Evolutionary conservation across 345 rosid genomes (phyloP), one percentile per base, ranked within the genome.

Genomic region (Linum usitatissimum): DNA sequence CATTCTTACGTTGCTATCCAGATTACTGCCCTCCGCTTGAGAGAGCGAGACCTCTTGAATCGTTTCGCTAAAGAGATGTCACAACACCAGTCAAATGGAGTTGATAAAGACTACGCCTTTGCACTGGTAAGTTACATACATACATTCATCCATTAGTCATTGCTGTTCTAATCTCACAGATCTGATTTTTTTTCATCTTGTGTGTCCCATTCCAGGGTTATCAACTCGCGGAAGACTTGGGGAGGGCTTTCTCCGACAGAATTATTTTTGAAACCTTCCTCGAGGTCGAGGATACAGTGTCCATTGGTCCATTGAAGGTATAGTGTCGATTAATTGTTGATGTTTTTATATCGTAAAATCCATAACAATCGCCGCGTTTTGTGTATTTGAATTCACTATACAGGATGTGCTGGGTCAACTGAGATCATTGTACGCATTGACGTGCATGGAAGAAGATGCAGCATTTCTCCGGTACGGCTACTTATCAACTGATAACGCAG

Each of bases 221-320:
- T 73, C 83, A 84, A 75, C 84, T 89, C 34, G 94, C 97, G 30
- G 94, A 85, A 74, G 98, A 92, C 78, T 66, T 92, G 66, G 91
- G 88, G 62, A 81, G 84, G 79, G 98, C 97, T 68, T 92, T 87
- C 73, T 71, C 97, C 9, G 98, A 92, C 65, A 75, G 87, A 74
- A 68, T 83, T 59, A 80, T 84, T 63, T 68, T 89, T 57, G 84
- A 86, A 68, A 81, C 71, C 55, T 78, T 85, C 68, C 49, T 83
- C 18, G 81, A 81, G 64, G 78, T 83, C 0, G 98, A 89, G 68
- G 78, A 72, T 69, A 75, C 76, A 54, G 66, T 73, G 58, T 63
- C 83, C n/a, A 18, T 61, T 59, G 83, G 83, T 68, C 66, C 89
- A 18, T 57, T 88, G 63, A 92, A 86, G 92, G 95, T 88, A 79